These are phyloP conservation scores for Penicillium crystallinum DNA, from an alignment of 495 filamentous ascomycete genomes.

Conservation along the genomic window DNA sequence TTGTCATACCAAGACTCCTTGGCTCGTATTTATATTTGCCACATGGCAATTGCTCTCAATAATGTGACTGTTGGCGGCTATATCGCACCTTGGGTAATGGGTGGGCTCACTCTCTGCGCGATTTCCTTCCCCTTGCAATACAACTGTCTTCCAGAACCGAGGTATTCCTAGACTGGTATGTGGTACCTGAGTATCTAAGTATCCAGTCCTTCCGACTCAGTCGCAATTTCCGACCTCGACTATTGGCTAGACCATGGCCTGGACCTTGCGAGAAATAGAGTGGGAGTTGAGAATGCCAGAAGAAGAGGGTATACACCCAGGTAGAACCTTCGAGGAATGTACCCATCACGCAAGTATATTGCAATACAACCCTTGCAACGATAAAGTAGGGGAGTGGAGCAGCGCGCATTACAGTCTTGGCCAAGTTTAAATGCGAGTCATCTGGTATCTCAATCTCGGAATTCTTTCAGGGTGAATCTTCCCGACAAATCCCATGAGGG, in stretches of 20 bases:
- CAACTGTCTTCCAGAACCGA: no score
- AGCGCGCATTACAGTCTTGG: slow-evolving; percentile 1
- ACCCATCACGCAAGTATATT: not conserved
- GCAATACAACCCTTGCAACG: slow-evolving; percentile 8
- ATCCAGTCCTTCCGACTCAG: not conserved
- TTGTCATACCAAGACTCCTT: no score
- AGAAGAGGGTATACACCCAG: not conserved
- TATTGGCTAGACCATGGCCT: not conserved
- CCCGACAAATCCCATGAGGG: not conserved
- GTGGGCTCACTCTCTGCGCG: no score
- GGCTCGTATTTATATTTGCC: no score
- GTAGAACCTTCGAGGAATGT: slow-evolving; percentile 8
- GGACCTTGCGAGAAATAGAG: not conserved
- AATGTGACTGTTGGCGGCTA: no score
- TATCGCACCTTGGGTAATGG: no score
- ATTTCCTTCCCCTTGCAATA: no score
- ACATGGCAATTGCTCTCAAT: no score
- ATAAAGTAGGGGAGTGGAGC: slow-evolving; percentile 5
- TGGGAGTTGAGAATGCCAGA: not conserved
- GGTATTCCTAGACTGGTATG: not conserved
- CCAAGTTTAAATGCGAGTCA: slow-evolving; percentile 5
- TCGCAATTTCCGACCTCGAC: not conserved
- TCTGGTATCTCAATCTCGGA: not conserved
- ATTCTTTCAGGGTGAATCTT: not conserved
- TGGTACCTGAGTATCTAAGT: no score